Evolutionary conservation across 2,329 filamentous ascomycete genomes (phyloP), one percentile per base, ranked within the genome.

Genomic region (Aspergillus thermomutatus): DNA sequence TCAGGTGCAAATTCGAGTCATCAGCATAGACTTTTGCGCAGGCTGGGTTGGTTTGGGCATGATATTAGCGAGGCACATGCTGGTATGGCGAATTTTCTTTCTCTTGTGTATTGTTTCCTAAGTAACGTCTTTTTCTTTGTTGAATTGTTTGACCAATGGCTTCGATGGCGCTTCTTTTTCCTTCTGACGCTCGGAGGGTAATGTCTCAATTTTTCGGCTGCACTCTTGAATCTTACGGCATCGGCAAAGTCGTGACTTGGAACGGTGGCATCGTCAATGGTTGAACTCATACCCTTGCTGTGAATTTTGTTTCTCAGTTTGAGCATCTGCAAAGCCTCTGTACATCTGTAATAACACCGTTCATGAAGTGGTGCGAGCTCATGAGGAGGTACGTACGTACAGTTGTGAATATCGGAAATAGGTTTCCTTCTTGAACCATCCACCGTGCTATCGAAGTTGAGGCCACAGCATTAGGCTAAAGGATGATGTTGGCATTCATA

Each of bases 21-120:
- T 55, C 48, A 23, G 43, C 23, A 49, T 63, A 63, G 59, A 63
- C 60, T 57, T 60, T 21, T 47, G 60, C 55, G 53, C 59, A 56
- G 59, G 57, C 54, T 45, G 61, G 61, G 46, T 50, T 58, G 26
- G 27, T 47, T 60, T 56, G 56, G 57, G 55, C 60, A 61, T 55
- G 61, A 62, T 47, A 52, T 58, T 60, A 50, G 55, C 37, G 45
- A 52, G 48, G 49, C 51, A 50, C 28, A 52, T 46, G 31, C 43
- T 40, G 31, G 40, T 40, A 19, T 14, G 53, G 45, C 31, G 7
- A 10, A 25, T 52, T 53, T 56, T 56, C 43, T 46, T 49, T 14
- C 43, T 51, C 31, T 50, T 40, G 27, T 37, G 31, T 37, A 37
- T 50, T 40, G 26, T 11, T 23, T 34, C 10, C 23, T 50, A 40